Conservation (phyloP, 257 asterid genomes). For the Galeopsis tetrahit region DNA sequence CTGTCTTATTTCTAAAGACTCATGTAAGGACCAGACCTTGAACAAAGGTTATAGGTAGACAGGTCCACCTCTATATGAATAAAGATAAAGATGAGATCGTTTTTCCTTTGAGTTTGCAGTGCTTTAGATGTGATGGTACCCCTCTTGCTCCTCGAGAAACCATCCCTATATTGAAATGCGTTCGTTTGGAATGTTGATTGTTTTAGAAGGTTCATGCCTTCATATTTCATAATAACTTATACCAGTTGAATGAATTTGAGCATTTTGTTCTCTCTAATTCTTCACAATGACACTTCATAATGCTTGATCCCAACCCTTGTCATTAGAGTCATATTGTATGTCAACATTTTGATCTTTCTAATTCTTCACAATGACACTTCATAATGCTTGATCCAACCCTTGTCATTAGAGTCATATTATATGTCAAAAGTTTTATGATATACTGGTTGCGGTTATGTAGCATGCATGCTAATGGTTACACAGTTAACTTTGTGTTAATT, state of each 20-base stretch:
- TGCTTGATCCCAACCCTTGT: conserved; percentile 20
- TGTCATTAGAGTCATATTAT: not conserved
- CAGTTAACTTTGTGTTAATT: conserved; percentile 1
- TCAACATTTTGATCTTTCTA: not conserved
- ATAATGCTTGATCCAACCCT: not conserved
- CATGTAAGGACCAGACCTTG: not conserved
- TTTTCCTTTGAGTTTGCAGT: not conserved
- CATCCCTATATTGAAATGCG: not conserved
- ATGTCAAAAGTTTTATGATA: conserved; percentile 1
- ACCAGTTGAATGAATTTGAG: conserved; percentile 1
- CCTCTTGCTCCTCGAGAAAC: not conserved
- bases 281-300: not conserved
- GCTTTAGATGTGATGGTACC: conserved; percentile 22
- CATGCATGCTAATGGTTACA: conserved; percentile 8
- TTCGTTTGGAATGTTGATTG: conserved; percentile 17
- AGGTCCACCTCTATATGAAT: not conserved
- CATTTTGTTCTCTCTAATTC: conserved; percentile 4
- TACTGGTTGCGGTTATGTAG: conserved; percentile 7
- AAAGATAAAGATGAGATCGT: not conserved
- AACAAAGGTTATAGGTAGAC: not conserved
- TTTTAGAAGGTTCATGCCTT: conserved; percentile 17
- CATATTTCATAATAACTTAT: not conserved
- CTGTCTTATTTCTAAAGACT: conserved; percentile 9
- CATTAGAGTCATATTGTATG: no score
- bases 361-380: conserved; percentile 8